Conservation (phyloP, 257 asterid species). For the Anisodus acutangulus region DNA sequence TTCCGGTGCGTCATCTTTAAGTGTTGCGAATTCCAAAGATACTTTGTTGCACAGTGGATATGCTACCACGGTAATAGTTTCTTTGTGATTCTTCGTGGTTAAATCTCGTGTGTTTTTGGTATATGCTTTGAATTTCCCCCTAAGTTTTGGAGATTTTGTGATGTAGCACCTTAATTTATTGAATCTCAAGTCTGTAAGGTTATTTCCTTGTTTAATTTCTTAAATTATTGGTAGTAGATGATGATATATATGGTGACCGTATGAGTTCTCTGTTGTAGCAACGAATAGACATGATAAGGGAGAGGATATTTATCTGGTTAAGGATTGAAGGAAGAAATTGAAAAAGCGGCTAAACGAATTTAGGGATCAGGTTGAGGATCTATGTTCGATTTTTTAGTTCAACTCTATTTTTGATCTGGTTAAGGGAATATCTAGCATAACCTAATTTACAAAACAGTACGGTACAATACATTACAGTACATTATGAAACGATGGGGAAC, state of each 20-base stretch:
- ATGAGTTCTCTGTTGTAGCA: background rate
- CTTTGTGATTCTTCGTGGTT: background rate
- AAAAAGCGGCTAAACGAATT: constrained; percentile 4
- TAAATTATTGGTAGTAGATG: constrained; percentile 6
- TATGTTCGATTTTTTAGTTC: background rate
- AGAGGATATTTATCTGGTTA: background rate
- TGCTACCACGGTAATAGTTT: constrained; percentile 43
- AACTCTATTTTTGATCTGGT: constrained; percentile 24
- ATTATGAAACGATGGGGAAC: no score
- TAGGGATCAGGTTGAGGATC: constrained; percentile 15
- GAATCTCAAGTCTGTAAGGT: background rate
- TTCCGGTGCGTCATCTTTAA: constrained; percentile 51
- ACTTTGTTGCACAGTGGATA: constrained; percentile 30
- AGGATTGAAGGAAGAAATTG: background rate
- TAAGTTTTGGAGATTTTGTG: background rate
- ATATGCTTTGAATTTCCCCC: background rate
- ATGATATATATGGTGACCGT: background rate
- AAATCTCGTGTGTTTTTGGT: background rate
- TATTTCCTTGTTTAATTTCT: background rate
- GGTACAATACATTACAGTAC: no score
- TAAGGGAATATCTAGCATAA: constrained; percentile 20
- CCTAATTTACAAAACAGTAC: no score
- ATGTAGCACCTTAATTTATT: constrained; percentile 4
- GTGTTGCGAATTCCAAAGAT: constrained; percentile 44
- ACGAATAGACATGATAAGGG: background rate